Conservation (phyloP, 768 basidiomycete species). For the Lactifluus volemus region DNA sequence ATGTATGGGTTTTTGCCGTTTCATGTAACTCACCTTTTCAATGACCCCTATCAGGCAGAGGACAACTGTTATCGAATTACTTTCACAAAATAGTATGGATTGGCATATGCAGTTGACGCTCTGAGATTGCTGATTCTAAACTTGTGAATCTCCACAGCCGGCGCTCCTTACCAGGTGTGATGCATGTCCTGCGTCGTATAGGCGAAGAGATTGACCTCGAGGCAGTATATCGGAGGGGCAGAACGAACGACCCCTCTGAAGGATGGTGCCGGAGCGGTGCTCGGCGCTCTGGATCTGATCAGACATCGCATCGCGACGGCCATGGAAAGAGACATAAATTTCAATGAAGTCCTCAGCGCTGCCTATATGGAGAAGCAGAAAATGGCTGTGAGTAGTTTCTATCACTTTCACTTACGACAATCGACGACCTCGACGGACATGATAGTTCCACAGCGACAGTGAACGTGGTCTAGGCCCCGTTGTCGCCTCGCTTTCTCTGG, state of each 20-base stretch:
- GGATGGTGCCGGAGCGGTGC: conserved; percentile 49
- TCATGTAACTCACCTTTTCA: background rate
- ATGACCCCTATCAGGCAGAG: conserved; percentile 41
- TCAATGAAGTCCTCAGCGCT: conserved; percentile 75
- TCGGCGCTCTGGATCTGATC: conserved; percentile 50
- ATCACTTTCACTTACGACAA: background rate
- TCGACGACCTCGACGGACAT: background rate
- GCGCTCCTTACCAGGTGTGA: conserved; percentile 68
- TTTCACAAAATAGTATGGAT: conserved; percentile 71
- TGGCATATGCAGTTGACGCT: background rate
- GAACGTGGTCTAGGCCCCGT: conserved; percentile 65
- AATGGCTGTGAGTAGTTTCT: conserved; percentile 53
- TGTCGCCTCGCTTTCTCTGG: conserved; percentile 70
- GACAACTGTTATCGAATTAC: conserved; percentile 65
- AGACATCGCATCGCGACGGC: conserved; percentile 43
- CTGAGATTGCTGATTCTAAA: background rate
- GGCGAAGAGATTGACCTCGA: background rate
- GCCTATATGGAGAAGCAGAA: conserved; percentile 82
- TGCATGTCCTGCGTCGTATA: background rate
- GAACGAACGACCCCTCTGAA: conserved; percentile 62
- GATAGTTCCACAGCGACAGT: conserved; percentile 70
- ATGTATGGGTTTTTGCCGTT: conserved; percentile 34
- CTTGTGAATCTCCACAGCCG: conserved; percentile 38
- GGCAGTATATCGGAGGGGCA: conserved; percentile 69
- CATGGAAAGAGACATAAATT: conserved; percentile 32